Percentiles rank a stretch among this genome's conserved stretches.
Conservation (phyloP, 305 asterid species). For the Solanum hybrid region DNA sequence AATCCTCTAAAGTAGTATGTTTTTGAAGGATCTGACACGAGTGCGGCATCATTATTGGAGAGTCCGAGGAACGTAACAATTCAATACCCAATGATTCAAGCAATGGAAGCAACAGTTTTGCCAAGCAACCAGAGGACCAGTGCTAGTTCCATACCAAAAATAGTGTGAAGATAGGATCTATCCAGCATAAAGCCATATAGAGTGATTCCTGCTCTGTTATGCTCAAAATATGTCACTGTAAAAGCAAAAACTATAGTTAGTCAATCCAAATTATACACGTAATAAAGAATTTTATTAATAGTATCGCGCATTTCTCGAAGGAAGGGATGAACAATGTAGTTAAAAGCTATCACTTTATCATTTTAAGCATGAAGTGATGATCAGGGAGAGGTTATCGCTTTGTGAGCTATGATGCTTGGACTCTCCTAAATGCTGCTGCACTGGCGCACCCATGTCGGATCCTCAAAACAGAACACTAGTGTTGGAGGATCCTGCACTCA, state of each 20-base stretch:
- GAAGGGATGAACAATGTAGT: too few relatives aligned
- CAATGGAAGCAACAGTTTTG: constrained; percentile 38
- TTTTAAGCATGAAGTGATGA: too few relatives aligned
- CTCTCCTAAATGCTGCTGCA: too few relatives aligned
- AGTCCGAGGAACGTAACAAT: not conserved
- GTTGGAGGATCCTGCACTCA: too few relatives aligned
- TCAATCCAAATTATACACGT: not conserved
- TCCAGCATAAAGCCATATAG: constrained; percentile 55
- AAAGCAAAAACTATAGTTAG: not conserved
- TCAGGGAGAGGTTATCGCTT: too few relatives aligned
- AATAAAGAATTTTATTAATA: too few relatives aligned
- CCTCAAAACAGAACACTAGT: too few relatives aligned
- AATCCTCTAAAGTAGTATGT: not conserved
- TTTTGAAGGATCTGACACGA: not conserved
- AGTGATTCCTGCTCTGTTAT: constrained; percentile 57
- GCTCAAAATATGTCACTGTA: constrained; percentile 51
- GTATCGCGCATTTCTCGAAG: too few relatives aligned
- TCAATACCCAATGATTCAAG: constrained; percentile 14
- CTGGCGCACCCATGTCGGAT: too few relatives aligned
- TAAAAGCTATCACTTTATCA: too few relatives aligned
- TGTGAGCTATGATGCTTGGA: too few relatives aligned
- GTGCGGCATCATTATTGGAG: not conserved
- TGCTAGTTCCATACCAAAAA: constrained; percentile 45
- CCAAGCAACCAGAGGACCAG: constrained; percentile 60
- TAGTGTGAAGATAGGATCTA: constrained; percentile 40